Conservation (phyloP, 257 asterid species). For the Nicotiana knightiana region DNA sequence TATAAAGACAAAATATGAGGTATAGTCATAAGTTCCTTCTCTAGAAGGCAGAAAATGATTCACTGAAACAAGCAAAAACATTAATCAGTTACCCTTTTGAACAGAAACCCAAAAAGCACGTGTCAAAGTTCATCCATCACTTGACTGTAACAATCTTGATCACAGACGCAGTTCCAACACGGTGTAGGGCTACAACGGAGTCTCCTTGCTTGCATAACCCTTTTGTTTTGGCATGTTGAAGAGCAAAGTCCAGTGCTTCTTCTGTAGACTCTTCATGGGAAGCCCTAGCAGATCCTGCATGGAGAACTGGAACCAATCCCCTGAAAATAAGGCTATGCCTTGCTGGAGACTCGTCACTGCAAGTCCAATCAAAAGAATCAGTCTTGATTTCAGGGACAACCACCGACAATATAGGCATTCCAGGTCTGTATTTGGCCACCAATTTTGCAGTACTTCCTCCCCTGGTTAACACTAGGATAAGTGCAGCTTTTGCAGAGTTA, state of each 20-base stretch:
- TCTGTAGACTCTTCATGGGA: constrained; percentile 84
- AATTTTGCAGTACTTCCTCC: constrained; percentile 85
- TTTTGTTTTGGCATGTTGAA: constrained; percentile 64
- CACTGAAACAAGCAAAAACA: constrained; percentile 7
- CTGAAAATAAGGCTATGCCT: constrained; percentile 76
- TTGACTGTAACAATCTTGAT: constrained; percentile 83
- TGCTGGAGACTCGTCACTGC: constrained; percentile 85
- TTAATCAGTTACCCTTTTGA: constrained; percentile 8
- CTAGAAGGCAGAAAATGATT: background rate
- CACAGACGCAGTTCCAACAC: constrained; percentile 79
- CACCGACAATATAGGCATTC: constrained; percentile 70
- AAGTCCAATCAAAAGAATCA: constrained; percentile 77
- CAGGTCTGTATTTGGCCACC: constrained; percentile 85
- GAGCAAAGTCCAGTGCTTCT: constrained; percentile 79
- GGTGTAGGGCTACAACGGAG: constrained; percentile 73
- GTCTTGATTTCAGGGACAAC: constrained; percentile 83
- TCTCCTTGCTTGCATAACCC: constrained; percentile 79
- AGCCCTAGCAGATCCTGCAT: constrained; percentile 85
- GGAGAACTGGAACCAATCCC: constrained; percentile 68
- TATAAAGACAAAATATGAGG: constrained; percentile 11
- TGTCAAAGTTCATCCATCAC: constrained; percentile 22
- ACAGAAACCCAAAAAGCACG: background rate
- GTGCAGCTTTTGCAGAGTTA: constrained; percentile 62
- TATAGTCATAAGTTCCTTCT: constrained; percentile 12
- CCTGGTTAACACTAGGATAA: constrained; percentile 68